Evolutionary conservation across 441 rosid genomes (phyloP).

Genomic region (Cnidoscolus chayamansa): DNA sequence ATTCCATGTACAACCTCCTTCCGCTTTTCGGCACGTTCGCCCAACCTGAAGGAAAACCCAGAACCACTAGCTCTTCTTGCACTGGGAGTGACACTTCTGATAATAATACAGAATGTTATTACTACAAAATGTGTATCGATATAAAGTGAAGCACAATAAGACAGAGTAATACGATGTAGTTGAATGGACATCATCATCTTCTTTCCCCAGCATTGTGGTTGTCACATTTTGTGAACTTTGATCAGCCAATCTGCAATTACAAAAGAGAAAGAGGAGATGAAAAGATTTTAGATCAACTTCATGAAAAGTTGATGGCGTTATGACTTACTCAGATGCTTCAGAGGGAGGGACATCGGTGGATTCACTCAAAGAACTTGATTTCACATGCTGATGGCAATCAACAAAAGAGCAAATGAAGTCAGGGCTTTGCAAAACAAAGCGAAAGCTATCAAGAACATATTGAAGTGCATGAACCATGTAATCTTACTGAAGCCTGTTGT

Average conservation of each 20-base stretch:
- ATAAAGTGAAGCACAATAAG: slow-evolving; percentile 2
- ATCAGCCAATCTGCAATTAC: slow-evolving; percentile 45
- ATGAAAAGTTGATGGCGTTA: slow-evolving; percentile 5
- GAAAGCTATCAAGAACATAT: background rate
- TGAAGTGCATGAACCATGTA: slow-evolving; percentile 1
- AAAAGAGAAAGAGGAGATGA: background rate
- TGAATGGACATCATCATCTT: slow-evolving; percentile 56
- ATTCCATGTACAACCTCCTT: slow-evolving; percentile 58
- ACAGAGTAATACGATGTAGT: slow-evolving; percentile 55
- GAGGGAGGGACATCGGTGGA: slow-evolving; percentile 34
- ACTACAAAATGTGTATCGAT: slow-evolving; percentile 8
- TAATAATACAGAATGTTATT: slow-evolving; percentile 9
- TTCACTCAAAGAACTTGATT: slow-evolving; percentile 39
- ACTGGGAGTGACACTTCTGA: slow-evolving; percentile 56
- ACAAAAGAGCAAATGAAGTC: slow-evolving; percentile 5
- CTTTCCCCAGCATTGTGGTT: slow-evolving; percentile 41
- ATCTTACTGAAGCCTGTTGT: slow-evolving; percentile 44
- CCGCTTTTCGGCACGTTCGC: slow-evolving; percentile 91
- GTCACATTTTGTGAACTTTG: slow-evolving; percentile 36
- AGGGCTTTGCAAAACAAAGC: slow-evolving; percentile 1
- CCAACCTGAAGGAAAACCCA: slow-evolving; percentile 89
- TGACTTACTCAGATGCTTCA: slow-evolving; percentile 54
- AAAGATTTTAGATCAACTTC: background rate
- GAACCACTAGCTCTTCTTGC: slow-evolving; percentile 53
- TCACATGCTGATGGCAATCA: slow-evolving; percentile 42